A percentile compares a stretch with the other conserved stretches of the same genome.
These are phyloP conservation scores for Botrytis pseudocinerea DNA, from an alignment of 2,329 filamentous ascomycete genomes.

Conservation along the genomic window DNA sequence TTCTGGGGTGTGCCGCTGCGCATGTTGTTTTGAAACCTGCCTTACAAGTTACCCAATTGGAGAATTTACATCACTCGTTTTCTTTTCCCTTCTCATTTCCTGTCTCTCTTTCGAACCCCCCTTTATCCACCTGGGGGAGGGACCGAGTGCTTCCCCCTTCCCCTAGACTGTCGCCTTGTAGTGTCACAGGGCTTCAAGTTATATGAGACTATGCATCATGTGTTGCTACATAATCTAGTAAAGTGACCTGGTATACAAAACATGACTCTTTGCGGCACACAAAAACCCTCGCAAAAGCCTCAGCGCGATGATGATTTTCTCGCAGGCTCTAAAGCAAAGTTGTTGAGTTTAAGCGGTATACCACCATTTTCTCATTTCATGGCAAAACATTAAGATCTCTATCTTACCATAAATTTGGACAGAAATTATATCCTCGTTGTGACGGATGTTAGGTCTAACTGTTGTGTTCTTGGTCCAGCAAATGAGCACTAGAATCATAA, in stretches of 20 bases:
- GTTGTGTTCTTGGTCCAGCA: neutral
- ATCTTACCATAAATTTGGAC: neutral
- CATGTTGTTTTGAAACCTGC: neutral
- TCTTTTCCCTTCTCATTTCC: neutral
- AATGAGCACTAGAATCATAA: neutral
- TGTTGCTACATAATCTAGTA: neutral
- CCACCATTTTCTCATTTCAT: neutral
- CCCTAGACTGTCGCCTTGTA: neutral
- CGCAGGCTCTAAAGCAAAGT: no score
- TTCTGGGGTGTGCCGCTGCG: neutral
- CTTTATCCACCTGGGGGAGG: neutral
- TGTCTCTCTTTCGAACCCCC: neutral
- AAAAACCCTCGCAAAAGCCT: no score
- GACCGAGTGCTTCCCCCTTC: neutral
- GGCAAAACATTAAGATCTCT: neutral
- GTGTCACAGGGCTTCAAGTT: neutral
- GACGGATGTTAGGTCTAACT: neutral
- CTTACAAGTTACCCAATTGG: neutral
- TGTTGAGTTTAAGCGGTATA: no score
- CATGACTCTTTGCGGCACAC: no score
- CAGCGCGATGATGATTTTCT: no score
- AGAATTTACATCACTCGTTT: neutral
- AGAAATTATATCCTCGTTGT: neutral
- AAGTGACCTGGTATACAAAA: no score
- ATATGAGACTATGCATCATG: neutral